Percentiles rank a stretch among this genome's conserved stretches.
These are phyloP conservation scores for Avena sativa DNA, from an alignment of 176 grass and related monocot genomes.

Conservation along the genomic window DNA sequence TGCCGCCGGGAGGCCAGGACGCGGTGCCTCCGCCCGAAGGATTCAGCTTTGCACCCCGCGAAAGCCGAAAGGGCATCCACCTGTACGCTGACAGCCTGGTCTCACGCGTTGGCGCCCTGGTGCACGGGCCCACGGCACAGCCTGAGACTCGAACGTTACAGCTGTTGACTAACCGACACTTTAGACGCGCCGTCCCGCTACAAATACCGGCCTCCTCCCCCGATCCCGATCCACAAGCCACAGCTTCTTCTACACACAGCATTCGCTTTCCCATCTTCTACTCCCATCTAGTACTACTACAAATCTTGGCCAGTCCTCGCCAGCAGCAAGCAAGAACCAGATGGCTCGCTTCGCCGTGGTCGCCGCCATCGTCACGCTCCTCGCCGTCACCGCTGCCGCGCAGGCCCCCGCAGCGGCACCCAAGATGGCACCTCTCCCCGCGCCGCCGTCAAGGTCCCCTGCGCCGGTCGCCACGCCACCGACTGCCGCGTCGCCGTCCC, in stretches of 20 bases:
- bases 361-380: constrained; percentile 41
- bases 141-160: not conserved
- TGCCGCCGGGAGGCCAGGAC: not conserved
- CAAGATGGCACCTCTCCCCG: constrained; percentile 47
- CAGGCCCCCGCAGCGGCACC: constrained; percentile 40
- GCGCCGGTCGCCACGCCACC: constrained; percentile 36
- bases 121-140: not conserved
- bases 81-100: not conserved
- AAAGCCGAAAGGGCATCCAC: not conserved
- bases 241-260: not conserved
- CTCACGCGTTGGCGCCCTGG: not conserved
- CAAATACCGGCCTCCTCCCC: not conserved
- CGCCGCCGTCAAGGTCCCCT: constrained; percentile 40
- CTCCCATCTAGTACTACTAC: not conserved
- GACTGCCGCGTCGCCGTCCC: constrained; percentile 37
- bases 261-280: not conserved
- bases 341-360: constrained; percentile 27
- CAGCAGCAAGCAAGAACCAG: no score
- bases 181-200: not conserved
- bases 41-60: no score
- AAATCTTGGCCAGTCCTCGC: not conserved
- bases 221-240: not conserved
- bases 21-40: not conserved
- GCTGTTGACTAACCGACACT: not conserved
- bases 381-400: constrained; percentile 38